These are phyloP conservation scores for Puccinia sorghi DNA, from an alignment of 1,284 basidiomycete species.

Conservation along the genomic window DNA sequence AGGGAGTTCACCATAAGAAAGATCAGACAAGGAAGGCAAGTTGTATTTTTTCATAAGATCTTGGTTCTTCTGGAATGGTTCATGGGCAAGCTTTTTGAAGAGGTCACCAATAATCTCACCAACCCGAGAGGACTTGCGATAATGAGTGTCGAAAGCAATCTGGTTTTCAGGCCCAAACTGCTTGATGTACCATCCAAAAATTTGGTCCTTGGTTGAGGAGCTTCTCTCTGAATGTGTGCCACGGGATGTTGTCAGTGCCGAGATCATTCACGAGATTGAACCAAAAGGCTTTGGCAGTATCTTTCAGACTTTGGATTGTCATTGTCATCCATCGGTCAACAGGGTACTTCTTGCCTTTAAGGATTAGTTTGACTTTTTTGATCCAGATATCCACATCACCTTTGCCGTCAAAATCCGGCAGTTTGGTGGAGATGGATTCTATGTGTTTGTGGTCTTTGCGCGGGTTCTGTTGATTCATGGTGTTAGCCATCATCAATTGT, in stretches of 20 bases:
- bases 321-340: neutral
- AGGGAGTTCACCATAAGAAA: neutral
- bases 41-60: neutral
- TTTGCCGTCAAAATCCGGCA: constrained; percentile 16
- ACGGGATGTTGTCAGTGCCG: neutral
- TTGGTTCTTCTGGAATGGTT: neutral
- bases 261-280: neutral
- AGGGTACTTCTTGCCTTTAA: neutral
- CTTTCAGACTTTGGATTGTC: neutral
- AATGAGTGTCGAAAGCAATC: neutral
- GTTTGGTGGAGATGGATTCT: neutral
- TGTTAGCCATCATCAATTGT: neutral
- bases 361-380: constrained; percentile 8
- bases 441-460: neutral
- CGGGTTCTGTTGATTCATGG: constrained; percentile 1
- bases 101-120: neutral
- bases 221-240: neutral
- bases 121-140: neutral
- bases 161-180: neutral
- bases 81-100: neutral
- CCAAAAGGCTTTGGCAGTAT: constrained; percentile 17
- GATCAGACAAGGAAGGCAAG: neutral
- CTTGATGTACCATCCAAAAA: neutral
- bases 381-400: constrained; percentile 25
- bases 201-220: neutral